phyloP scores from a whole-genome alignment of 2,329 filamentous ascomycete species.

The Pyricularia sp. region DNA sequence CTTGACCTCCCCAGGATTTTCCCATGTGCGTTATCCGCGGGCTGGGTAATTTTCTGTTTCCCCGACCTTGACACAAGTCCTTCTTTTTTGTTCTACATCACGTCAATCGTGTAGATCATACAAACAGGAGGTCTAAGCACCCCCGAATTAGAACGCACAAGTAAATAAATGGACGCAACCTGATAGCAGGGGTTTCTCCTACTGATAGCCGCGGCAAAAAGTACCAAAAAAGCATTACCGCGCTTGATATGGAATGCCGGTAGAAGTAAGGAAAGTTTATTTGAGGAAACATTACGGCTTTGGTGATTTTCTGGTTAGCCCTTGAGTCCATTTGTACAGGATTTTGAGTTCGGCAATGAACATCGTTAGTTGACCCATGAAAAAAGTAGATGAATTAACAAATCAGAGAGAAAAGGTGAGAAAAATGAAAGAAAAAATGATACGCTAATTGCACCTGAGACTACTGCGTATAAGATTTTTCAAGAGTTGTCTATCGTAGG shows the following conservation, averaged over 20 bases:
- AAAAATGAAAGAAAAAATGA: too few species aligned
- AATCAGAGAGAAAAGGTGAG: neutral
- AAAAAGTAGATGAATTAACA: neutral
- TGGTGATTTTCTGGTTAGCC: neutral
- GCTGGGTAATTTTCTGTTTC: neutral
- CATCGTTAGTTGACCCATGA: neutral
- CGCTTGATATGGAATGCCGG: neutral
- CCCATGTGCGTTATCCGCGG: neutral
- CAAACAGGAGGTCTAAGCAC: neutral
- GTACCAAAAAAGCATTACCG: neutral
- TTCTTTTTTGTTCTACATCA: neutral
- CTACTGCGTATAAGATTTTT: too few species aligned
- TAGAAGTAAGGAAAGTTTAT: neutral
- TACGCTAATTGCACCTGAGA: too few species aligned
- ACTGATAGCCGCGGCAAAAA: neutral
- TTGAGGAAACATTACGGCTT: neutral
- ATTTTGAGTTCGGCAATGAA: neutral
- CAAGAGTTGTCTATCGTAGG: too few species aligned
- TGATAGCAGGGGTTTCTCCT: neutral
- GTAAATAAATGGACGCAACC: neutral
- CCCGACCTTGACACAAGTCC: neutral
- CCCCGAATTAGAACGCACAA: neutral
- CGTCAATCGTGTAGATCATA: neutral
- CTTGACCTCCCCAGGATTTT: neutral
- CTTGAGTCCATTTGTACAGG: neutral